phyloP scores from a whole-genome alignment of 495 filamentous ascomycete genomes.

The Aspergillus sclerotioniger region DNA sequence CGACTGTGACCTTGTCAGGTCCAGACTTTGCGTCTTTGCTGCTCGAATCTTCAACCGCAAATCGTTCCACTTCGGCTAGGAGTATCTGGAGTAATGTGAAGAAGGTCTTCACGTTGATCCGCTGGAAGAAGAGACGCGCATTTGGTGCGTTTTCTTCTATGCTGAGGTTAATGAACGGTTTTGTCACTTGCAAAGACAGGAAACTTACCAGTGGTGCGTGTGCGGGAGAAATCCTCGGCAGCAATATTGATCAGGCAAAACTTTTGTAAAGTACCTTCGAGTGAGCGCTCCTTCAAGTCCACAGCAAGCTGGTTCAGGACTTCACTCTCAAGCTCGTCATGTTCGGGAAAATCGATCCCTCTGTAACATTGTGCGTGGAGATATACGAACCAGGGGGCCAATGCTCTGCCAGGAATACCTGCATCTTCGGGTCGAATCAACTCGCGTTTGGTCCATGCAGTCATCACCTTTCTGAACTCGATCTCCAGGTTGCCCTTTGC shows the following conservation, averaged over 20 bases:
- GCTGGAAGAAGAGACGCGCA: slow-evolving; percentile 70
- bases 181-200: slow-evolving; percentile 3
- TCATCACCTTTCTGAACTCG: slow-evolving; percentile 72
- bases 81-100: slow-evolving; percentile 73
- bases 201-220: slow-evolving; percentile 59
- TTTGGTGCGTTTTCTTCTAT: slow-evolving; percentile 43
- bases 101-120: slow-evolving; percentile 80
- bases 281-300: slow-evolving; percentile 66
- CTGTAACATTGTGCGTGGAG: slow-evolving; percentile 82
- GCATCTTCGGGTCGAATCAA: slow-evolving; percentile 53
- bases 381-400: slow-evolving; percentile 81
- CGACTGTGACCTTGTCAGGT: slow-evolving; percentile 58
- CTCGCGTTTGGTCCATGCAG: slow-evolving; percentile 58
- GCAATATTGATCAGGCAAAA: slow-evolving; percentile 84
- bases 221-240: slow-evolving; percentile 68
- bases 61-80: slow-evolving; percentile 61
- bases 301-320: slow-evolving; percentile 73
- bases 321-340: slow-evolving; percentile 83
- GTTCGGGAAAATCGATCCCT: slow-evolving; percentile 65
- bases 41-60: slow-evolving; percentile 47
- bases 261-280: slow-evolving; percentile 68
- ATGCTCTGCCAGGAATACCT: slow-evolving; percentile 47
- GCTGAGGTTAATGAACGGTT: slow-evolving; percentile 23
- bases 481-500: slow-evolving; percentile 74
- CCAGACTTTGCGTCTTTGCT: slow-evolving; percentile 35